phyloP scores from a whole-genome alignment of 2,329 filamentous ascomycete genomes.

The Anthostomella pinea region DNA sequence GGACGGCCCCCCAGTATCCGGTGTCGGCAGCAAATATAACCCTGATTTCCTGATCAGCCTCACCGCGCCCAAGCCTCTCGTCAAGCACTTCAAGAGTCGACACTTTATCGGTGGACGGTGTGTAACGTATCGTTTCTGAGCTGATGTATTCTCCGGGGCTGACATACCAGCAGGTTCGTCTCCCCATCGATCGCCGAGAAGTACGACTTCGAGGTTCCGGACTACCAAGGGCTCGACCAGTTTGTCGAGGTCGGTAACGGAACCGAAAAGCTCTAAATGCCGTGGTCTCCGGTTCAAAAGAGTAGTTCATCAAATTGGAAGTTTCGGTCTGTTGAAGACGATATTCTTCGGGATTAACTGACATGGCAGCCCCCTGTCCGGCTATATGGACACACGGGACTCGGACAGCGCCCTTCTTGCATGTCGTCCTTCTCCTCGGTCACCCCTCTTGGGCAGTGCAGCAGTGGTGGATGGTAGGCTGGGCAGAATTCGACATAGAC shows the following conservation, averaged over 20 bases:
- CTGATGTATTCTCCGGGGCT: constrained; percentile 10
- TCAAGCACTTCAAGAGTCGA: constrained; percentile 76
- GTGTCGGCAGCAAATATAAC: constrained; percentile 76
- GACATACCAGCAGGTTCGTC: constrained; percentile 62
- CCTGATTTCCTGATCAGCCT: constrained; percentile 80
- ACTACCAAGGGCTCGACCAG: constrained; percentile 85
- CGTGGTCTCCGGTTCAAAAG: too few relatives aligned
- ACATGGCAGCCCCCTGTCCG: constrained; percentile 53
- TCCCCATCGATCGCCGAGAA: constrained; percentile 74
- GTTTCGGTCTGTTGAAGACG: neutral
- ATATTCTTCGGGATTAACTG: constrained; percentile 40
- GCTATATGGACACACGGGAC: constrained; percentile 58
- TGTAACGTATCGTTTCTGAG: constrained; percentile 31
- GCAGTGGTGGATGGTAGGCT: constrained; percentile 46
- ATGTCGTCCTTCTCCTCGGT: constrained; percentile 41
- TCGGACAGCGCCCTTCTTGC: constrained; percentile 55
- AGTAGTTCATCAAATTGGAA: constrained; percentile 5
- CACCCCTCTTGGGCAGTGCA: constrained; percentile 46
- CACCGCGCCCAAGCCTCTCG: constrained; percentile 89
- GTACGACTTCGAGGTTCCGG: constrained; percentile 79
- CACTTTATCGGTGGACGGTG: constrained; percentile 89
- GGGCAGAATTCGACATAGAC: constrained; percentile 57
- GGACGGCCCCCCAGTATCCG: constrained; percentile 72
- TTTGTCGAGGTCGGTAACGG: constrained; percentile 68
- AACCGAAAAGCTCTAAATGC: constrained; percentile 50